A percentile compares a stretch with the other conserved stretches of the same genome.
Conservation (phyloP, 2,329 filamentous ascomycete species). For the Colletotrichum sp. region DNA sequence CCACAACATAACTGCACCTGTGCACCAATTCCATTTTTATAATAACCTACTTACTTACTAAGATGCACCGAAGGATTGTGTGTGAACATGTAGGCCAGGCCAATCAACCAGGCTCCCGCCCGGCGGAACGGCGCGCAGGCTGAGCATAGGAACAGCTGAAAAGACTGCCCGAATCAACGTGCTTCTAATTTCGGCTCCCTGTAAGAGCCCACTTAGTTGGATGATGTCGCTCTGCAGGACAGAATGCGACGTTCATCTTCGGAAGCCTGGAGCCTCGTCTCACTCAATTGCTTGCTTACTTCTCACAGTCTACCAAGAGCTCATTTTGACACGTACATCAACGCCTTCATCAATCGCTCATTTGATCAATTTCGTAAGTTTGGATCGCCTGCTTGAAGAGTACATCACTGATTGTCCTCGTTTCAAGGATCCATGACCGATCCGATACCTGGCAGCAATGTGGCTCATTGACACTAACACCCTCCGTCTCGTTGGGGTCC, state of each 20-base stretch:
- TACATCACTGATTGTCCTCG: rapidly evolving
- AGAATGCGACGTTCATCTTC: background rate
- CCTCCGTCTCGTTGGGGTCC: slow-evolving; percentile 25
- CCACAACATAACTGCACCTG: background rate
- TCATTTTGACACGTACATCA: background rate
- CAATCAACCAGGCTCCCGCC: background rate
- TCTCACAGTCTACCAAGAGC: background rate
- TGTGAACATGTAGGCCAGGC: background rate
- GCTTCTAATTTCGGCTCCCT: background rate
- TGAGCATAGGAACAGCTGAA: background rate
- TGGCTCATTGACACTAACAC: slow-evolving; percentile 29
- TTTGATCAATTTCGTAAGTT: background rate
- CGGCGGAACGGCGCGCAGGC: background rate
- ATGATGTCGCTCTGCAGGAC: background rate
- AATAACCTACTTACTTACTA: background rate
- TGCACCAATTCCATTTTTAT: background rate
- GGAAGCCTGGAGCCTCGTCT: background rate
- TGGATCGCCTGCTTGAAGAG: rapidly evolving
- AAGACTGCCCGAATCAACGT: background rate
- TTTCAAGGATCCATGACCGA: background rate
- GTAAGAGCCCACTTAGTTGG: background rate
- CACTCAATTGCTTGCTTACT: background rate
- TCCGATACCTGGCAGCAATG: slow-evolving; percentile 22
- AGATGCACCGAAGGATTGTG: background rate
- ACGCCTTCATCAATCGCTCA: background rate